Evolutionary conservation across 306 rosid species (phyloP), one percentile per base, ranked within the genome.

Genomic region (Vigna reflexopilosa): DNA sequence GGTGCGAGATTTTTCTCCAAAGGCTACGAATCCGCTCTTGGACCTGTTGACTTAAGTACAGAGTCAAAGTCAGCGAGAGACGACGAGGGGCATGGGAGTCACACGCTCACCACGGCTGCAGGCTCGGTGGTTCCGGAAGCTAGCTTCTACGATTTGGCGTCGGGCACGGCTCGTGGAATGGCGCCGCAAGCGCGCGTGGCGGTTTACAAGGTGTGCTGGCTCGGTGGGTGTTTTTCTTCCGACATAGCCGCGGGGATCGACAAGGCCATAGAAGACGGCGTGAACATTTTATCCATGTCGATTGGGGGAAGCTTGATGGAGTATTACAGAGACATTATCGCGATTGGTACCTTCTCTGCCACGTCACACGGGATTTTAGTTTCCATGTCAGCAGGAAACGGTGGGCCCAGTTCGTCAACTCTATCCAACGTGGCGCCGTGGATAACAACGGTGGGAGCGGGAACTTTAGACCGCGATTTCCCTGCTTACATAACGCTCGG

Each of bases 151-250:
- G 92, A 93, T 24, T 88, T 83, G 50, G 98, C 97, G 64, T 42
- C 84, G 0, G 98, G 98, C 22, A 94, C 93, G 1, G 98, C 98
- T 8, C 82, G 97, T 38, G 98, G 98, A 16, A 92, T 94, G 98
- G 96, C 95, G 2, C 9, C 91, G 7, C 85, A 83, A 52, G 97
- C 98, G 8, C 88, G 97, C 42, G 77, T 94, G 8, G 98, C 98
- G 2, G 70, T 78, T 7, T 94, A 92, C 71, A 94, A 94, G 83
- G 94, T 90, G 26, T 94, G 98, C 40, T 94, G 97, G 97, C 77
- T 73, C 0, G 89, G 87, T 0, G 98, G 98, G 3, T 94, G 98
- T 64, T 92, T 90, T 47, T 78, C 89, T 9, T 64, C 95, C 0
- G 98, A 94, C 63, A 87, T 94, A 72, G 82, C 90, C 13, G 97